Evolutionary conservation across 129 eudicot genomes (phyloP), one percentile per base, ranked within the genome.

Genomic region (Ambrosia artemisiifolia): DNA sequence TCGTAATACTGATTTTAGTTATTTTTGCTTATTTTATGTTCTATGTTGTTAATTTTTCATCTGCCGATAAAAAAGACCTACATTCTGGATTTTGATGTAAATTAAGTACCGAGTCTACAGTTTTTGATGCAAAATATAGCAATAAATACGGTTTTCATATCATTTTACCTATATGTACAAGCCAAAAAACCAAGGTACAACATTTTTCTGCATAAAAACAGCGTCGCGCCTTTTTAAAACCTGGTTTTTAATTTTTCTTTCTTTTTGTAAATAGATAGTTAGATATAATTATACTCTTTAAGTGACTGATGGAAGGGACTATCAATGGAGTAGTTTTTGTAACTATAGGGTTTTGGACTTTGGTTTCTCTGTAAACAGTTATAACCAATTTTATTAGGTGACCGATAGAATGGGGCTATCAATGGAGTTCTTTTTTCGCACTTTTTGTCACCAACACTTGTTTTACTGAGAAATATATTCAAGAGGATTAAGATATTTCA

Each of bases 381-480:
- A 28, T 51, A 44, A 42, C 34, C 30, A 38, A 13, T 54, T 55
- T 65, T 51, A n/a, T 11, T 51, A 14, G 71, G 63, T 63, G 71
- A 74, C 40, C n/a, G 13, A 63, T 62, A 8, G 63, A 13, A 74
- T 19, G 19, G 50, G 71, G 50, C 30, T 3, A 50, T 38, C 59
- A 18, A 33, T 2, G 50, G 64, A 74, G 71, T 63, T 48, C 3
- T 65, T 74, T 48, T 63, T 42, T 71, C 6, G 62, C 17, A 20
- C 48, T 54, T 56, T 14, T 10, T 53, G 66, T 56, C 18, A 57
- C 5, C 24, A 56, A 20, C 53, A 71, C 75, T 54, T 18, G 53
- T 71, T 38, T 71, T 38, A 13, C 3, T 44, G n/a, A 55, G 75
- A 71, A 71, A 38, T 55, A 49, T 53, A 43, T 71, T 56, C 53